Conservation (phyloP, 352 stramenopile species). For the Globisporangium carolinianum region DNA sequence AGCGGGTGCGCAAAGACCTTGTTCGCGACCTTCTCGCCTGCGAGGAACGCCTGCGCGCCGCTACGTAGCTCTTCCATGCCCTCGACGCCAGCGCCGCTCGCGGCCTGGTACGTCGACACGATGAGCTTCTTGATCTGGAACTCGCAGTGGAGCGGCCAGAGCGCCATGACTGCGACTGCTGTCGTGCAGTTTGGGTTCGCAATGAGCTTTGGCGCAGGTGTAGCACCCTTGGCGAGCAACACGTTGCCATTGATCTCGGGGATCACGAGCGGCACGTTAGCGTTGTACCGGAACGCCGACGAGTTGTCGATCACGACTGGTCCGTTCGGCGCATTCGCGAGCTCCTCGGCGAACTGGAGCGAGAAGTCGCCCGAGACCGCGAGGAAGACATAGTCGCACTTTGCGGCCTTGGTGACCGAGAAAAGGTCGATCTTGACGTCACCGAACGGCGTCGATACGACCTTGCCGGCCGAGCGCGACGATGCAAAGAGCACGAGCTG, state of each 20-base stretch:
- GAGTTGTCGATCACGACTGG: conserved; percentile 98
- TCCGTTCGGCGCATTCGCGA: conserved; percentile 73
- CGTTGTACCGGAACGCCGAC: conserved; percentile 93
- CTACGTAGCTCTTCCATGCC: conserved; percentile 95
- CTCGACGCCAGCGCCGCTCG: conserved; percentile 85
- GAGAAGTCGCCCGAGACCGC: conserved; percentile 96
- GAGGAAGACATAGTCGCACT: conserved; percentile 96
- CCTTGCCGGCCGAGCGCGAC: conserved; percentile 89
- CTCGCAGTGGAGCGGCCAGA: conserved; percentile 95
- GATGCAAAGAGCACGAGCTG: conserved; percentile 95
- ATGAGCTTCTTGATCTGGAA: conserved; percentile 95
- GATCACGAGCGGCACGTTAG: conserved; percentile 90
- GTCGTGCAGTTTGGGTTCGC: conserved; percentile 99
- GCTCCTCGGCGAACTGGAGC: conserved; percentile 91
- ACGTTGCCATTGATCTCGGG: conserved; percentile 94
- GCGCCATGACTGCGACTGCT: conserved; percentile 95
- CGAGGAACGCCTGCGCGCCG: conserved; percentile 75
- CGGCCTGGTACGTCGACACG: conserved; percentile 94
- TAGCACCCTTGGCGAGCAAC: conserved; percentile 47
- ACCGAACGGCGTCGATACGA: conserved; percentile 86
- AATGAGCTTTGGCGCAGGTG: conserved; percentile 85
- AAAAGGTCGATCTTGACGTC: conserved; percentile 94
- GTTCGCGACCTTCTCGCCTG: conserved; percentile 69
- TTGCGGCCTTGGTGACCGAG: conserved; percentile 84
- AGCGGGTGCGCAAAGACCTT: conserved; percentile 96